Evolutionary conservation across 768 basidiomycete genomes (phyloP), one percentile per base, ranked within the genome.

Genomic region (Pholiota molesta): DNA sequence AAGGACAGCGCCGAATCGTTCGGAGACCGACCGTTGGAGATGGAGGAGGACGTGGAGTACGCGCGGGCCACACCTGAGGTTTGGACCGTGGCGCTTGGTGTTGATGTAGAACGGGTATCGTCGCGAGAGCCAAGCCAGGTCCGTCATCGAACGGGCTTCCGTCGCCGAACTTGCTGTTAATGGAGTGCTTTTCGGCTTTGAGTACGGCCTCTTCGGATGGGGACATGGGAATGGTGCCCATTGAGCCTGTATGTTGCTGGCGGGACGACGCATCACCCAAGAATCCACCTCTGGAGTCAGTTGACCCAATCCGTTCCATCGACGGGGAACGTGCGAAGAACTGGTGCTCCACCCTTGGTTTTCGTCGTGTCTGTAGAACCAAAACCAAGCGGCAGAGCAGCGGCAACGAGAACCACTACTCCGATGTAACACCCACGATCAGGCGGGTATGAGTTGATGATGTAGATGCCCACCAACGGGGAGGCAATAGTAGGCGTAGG

Each of bases 361-460:
- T 52, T 58, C 61, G 61, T 11, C 8, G 52, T 52, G 53, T 63
- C 55, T 62, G 64, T 66, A 73, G 37, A 79, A 63, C 37, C 71
- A 75, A 37, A 77, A 60, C 62, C 77, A 74, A 58, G 78, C 55
- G 7, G 74, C 67, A 75, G 66, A 21, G 81, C 63, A 5, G 63
- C 65, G 29, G 73, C 66, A 8, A 78, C 45, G 33, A 85, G 57
- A 14, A 72, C 79, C 2, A 78, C 66, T 2, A 77, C 83, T 5
- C 83, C 87, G 3, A 88, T 64, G 19, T 78, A 26, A 81, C 81
- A 1, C 87, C 89, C 5, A 78, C 80, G 28, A 89, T 82, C 8
- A 77, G 75, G 0, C 78, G 81, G 1, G 73, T 80, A 7, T 72
- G 68, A 4, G 67, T 62, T 11, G 75, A 63, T 17, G 74, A 69